Evolutionary conservation across 2,329 filamentous ascomycete genomes (phyloP).

Genomic region (Metarhizium anisopliae): DNA sequence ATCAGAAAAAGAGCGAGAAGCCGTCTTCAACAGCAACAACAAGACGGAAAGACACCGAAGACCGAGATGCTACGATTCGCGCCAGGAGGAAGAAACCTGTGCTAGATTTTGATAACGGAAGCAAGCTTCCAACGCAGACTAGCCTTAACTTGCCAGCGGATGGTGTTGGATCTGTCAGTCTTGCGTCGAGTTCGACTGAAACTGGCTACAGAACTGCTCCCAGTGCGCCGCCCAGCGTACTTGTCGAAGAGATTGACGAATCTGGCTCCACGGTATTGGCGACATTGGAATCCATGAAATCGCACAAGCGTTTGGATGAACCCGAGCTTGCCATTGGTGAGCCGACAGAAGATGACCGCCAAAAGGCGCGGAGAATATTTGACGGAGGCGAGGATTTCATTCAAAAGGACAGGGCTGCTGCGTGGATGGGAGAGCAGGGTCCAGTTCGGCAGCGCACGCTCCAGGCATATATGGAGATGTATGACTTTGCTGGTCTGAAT

Average conservation of each 20-base stretch:
- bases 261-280: slow-evolving; percentile 25
- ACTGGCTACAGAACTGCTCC: slow-evolving; percentile 32
- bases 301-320: slow-evolving; percentile 41
- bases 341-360: slow-evolving; percentile 59
- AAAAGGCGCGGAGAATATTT: slow-evolving; percentile 74
- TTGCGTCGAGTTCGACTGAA: slow-evolving; percentile 26
- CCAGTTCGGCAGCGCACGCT: slow-evolving; percentile 48
- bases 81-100: slow-evolving; percentile 15
- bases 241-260: slow-evolving; percentile 31
- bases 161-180: slow-evolving; percentile 25
- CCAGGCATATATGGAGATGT: slow-evolving; percentile 82
- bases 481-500: slow-evolving; percentile 75
- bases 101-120: slow-evolving; percentile 11
- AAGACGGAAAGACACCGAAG: slow-evolving; percentile 5
- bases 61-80: slow-evolving; percentile 20
- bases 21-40: background rate
- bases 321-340: slow-evolving; percentile 49
- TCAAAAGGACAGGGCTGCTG: slow-evolving; percentile 68
- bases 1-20: slow-evolving; percentile 3
- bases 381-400: slow-evolving; percentile 78
- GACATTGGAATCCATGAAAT: slow-evolving; percentile 22
- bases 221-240: slow-evolving; percentile 35
- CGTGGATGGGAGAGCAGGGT: slow-evolving; percentile 77
- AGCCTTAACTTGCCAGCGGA: slow-evolving; percentile 29
- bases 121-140: slow-evolving; percentile 16